These are phyloP conservation scores for Chaetomiaceae sp. DNA, from an alignment of 2,329 filamentous ascomycete species.

Conservation along the genomic window DNA sequence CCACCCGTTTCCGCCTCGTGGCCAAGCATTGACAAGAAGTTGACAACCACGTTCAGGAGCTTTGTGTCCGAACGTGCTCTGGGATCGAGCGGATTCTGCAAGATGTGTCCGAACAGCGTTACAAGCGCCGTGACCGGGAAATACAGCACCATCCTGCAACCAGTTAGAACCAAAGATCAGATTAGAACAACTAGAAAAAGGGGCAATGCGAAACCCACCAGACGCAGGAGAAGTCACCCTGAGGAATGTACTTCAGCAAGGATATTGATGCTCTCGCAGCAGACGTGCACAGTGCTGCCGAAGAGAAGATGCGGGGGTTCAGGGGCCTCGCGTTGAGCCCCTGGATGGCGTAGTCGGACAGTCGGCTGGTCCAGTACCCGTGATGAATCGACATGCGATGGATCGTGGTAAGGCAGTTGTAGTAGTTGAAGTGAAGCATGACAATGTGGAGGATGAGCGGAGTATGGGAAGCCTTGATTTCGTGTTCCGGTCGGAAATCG, in stretches of 20 bases:
- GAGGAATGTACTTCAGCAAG: constrained; percentile 90
- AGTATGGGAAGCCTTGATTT: constrained; percentile 89
- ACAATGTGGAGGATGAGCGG: constrained; percentile 93
- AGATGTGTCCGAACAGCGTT: constrained; percentile 90
- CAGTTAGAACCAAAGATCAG: constrained; percentile 17
- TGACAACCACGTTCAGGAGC: constrained; percentile 89
- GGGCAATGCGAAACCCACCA: constrained; percentile 58
- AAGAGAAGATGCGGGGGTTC: constrained; percentile 92
- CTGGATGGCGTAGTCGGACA: constrained; percentile 93
- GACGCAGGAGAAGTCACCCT: constrained; percentile 90
- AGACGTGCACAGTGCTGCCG: constrained; percentile 85
- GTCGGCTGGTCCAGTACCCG: constrained; percentile 92
- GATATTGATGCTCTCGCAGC: constrained; percentile 91
- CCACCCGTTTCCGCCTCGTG: constrained; percentile 84
- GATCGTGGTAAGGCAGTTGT: constrained; percentile 95
- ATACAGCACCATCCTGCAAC: constrained; percentile 75
- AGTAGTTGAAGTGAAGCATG: constrained; percentile 93
- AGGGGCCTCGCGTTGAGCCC: constrained; percentile 85
- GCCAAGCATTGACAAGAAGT: constrained; percentile 84
- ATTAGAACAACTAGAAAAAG: not conserved
- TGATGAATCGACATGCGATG: constrained; percentile 98
- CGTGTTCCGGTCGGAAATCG: constrained; percentile 94
- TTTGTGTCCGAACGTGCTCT: constrained; percentile 83
- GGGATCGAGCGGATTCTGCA: constrained; percentile 90
- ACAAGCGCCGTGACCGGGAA: constrained; percentile 94